Conservation (phyloP, 225 moss, liverwort and hornwort species). For the Pseudoscleropodium purum region DNA sequence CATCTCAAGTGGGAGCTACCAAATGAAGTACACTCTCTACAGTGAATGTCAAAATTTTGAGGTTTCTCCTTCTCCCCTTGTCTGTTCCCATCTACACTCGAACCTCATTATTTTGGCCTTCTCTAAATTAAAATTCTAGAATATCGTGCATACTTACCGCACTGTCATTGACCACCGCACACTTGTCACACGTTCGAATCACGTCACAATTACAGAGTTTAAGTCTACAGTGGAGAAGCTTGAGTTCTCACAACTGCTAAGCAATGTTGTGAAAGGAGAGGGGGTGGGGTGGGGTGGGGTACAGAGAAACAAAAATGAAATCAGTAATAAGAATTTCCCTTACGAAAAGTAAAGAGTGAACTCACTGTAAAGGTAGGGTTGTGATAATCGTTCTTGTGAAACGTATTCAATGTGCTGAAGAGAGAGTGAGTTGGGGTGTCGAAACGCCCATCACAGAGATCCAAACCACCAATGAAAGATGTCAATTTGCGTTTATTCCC, state of each 20-base stretch:
- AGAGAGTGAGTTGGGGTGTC: constrained; percentile 71
- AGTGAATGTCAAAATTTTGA: not conserved
- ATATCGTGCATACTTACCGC: not conserved
- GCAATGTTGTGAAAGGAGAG: constrained; percentile 45
- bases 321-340: not conserved
- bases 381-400: constrained; percentile 67
- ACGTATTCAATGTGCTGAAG: constrained; percentile 49
- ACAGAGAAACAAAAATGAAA: constrained; percentile 72
- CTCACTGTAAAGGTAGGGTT: constrained; percentile 51
- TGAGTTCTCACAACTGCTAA: not conserved
- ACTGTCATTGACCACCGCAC: not conserved
- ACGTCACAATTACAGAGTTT: not conserved
- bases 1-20: not conserved
- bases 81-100: not conserved
- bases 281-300: constrained; percentile 29
- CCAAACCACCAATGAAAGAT: constrained; percentile 75
- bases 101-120: not conserved
- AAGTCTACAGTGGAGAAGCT: not conserved
- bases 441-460: constrained; percentile 86
- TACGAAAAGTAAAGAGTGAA: not conserved
- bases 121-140: not conserved
- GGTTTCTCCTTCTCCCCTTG: not conserved
- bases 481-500: constrained; percentile 54
- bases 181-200: not conserved
- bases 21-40: not conserved